Evolutionary conservation across 2,329 filamentous ascomycete genomes (phyloP), one percentile per base, ranked within the genome.

Genomic region (Penicillium paneum): DNA sequence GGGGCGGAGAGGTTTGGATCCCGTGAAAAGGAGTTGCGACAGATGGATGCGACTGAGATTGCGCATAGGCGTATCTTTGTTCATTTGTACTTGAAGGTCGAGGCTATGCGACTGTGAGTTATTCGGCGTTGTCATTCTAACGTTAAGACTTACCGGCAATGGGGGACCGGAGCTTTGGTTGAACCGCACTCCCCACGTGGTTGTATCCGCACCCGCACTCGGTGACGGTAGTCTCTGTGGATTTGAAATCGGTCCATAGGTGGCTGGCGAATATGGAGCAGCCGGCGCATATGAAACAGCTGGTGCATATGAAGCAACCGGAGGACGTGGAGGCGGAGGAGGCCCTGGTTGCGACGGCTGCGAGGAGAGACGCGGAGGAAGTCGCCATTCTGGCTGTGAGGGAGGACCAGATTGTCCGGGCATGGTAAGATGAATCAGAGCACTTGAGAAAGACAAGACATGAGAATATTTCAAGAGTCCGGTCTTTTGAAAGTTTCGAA

Each of bases 161-260:
- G 73, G 73, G 35, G 67, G 64, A 24, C 61, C 58, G 29, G 65
- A 57, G 10, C 57, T 59, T 51, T 68, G 70, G 54, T 75, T 76
- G 56, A 74, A 78, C 49, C 71, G 70, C 42, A 77, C 75, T 26
- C 76, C 76, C 76, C 76, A 78, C 15, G 63, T 62, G 15, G 71
- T 67, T 13, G 73, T 73, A 58, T 76, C 71, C 21, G 64, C 17
- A 7, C 50, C 31, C 13, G 6, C 49, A 44, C 55, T 61, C 24
- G 61, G 48, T 6, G 63, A 63, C 24, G 69, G 62, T 11, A 55
- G 49, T 21, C 44, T 61, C 15, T 45, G 63, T 29, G 19, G 63
- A 53, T 61, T 61, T 19, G 69, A 67, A 46, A 71, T 74, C 21
- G 65, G 66, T 5, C 72, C 72, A 56, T 74, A 75, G 8, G 56